These are phyloP conservation scores for Eutrema japonicum DNA, from an alignment of 345 rosid species.

Conservation along the genomic window DNA sequence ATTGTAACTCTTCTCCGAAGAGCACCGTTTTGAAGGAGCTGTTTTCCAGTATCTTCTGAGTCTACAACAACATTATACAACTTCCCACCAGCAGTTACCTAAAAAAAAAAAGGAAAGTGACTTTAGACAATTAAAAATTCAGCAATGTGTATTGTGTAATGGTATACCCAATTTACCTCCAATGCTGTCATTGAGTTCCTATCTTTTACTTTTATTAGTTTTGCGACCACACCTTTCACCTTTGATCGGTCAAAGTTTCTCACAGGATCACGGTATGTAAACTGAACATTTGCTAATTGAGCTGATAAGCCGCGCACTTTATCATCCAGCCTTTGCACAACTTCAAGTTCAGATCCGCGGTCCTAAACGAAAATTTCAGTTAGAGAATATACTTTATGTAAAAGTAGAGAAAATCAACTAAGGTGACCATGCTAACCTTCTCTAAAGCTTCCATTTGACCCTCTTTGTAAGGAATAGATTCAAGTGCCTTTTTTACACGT, in stretches of 20 bases:
- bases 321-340: conserved; percentile 79
- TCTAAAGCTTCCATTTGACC: conserved; percentile 92
- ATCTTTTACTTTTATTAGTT: conserved; percentile 85
- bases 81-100: conserved; percentile 97
- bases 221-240: conserved; percentile 98
- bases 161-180: conserved; percentile 60
- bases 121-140: conserved; percentile 15
- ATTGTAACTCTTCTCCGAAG: conserved; percentile 92
- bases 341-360: conserved; percentile 65
- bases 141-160: conserved; percentile 20
- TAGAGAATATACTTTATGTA: conserved; percentile 32
- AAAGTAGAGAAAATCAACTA: conserved; percentile 10
- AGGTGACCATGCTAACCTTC: conserved; percentile 57
- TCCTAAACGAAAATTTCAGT: conserved; percentile 55
- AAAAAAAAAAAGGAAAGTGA: conserved; percentile 38
- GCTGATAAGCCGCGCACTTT: conserved; percentile 73
- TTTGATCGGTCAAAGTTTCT: conserved; percentile 86
- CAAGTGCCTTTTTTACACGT: conserved; percentile 55
- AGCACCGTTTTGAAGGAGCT: conserved; percentile 90
- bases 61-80: conserved; percentile 90
- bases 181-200: conserved; percentile 82
- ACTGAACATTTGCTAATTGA: conserved; percentile 80
- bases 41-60: conserved; percentile 89
- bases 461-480: conserved; percentile 68
- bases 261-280: conserved; percentile 79